phyloP scores from a whole-genome alignment of 345 rosid genomes.

The Lumnitzera littorea region DNA sequence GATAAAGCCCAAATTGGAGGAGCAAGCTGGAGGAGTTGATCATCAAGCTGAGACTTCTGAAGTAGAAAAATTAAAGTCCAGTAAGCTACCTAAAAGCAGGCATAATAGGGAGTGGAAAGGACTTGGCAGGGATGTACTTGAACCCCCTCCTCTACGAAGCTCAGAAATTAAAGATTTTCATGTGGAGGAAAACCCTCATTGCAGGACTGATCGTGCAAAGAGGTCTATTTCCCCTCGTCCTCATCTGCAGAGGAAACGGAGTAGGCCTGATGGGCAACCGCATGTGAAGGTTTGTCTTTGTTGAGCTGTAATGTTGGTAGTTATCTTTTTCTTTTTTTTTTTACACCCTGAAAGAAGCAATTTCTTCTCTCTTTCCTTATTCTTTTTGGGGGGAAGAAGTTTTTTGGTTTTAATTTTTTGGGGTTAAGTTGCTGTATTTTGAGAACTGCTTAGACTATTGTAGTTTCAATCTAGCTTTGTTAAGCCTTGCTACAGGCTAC shows the following conservation, averaged over 20 bases:
- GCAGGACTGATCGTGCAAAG: conserved; percentile 24
- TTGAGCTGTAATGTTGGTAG: background rate
- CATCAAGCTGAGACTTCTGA: conserved; percentile 33
- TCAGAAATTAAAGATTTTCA: conserved; percentile 40
- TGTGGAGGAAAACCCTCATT: conserved; percentile 36
- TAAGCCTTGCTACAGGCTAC: too few species aligned
- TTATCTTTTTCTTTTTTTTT: too few species aligned
- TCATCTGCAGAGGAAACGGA: conserved; percentile 46
- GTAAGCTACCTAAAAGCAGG: conserved; percentile 28
- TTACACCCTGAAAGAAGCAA: too few species aligned
- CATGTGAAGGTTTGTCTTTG: conserved; percentile 43
- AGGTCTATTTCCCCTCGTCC: conserved; percentile 49
- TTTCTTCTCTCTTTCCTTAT: background rate
- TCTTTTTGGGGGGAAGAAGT: too few species aligned
- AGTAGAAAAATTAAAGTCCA: conserved; percentile 35
- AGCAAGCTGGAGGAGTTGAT: conserved; percentile 23
- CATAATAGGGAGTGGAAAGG: conserved; percentile 70
- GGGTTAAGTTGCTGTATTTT: too few species aligned
- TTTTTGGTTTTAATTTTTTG: too few species aligned
- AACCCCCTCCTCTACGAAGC: conserved; percentile 59
- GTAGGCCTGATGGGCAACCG: conserved; percentile 38
- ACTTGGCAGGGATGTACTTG: conserved; percentile 36
- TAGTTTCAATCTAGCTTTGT: too few species aligned
- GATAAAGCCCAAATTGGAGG: conserved; percentile 19
- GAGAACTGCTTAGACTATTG: too few species aligned